Evolutionary conservation across 1,139 yeast genomes (phyloP).

Genomic region (Suhomyces wounanorum): DNA sequence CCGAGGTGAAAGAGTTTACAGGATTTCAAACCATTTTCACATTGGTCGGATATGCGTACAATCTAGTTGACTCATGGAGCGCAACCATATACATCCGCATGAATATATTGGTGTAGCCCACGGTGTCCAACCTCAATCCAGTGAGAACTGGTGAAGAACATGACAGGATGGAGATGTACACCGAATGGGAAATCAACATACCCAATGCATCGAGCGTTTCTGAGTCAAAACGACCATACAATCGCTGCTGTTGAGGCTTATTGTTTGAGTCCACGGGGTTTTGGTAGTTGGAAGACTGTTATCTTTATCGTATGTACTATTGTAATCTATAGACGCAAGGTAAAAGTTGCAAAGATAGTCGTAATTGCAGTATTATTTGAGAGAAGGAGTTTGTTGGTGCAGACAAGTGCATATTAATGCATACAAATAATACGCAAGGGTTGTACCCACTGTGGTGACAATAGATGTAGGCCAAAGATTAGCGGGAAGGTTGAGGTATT

Average conservation of each 20-base stretch:
- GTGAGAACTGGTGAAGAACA: background rate
- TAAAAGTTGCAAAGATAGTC: background rate
- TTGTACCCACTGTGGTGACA: background rate
- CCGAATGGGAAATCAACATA: background rate
- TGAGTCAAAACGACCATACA: background rate
- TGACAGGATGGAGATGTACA: background rate
- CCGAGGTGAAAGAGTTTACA: background rate
- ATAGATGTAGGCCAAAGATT: background rate
- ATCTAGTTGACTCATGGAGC: background rate
- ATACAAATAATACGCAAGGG: background rate
- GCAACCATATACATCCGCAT: background rate
- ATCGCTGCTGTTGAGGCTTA: background rate
- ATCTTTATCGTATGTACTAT: constrained; percentile 1
- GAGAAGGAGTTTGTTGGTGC: background rate
- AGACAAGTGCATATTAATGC: background rate
- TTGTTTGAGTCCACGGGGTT: background rate
- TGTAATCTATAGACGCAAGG: constrained; percentile 1
- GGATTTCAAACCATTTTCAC: background rate
- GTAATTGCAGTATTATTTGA: background rate
- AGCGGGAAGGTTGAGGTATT: background rate
- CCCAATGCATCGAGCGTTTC: background rate
- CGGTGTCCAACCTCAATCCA: background rate
- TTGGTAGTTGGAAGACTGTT: background rate
- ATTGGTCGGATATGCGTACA: background rate
- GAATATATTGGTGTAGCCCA: background rate